Conservation (phyloP, 139 green algal species). For the Chlorella sorokiniana region DNA sequence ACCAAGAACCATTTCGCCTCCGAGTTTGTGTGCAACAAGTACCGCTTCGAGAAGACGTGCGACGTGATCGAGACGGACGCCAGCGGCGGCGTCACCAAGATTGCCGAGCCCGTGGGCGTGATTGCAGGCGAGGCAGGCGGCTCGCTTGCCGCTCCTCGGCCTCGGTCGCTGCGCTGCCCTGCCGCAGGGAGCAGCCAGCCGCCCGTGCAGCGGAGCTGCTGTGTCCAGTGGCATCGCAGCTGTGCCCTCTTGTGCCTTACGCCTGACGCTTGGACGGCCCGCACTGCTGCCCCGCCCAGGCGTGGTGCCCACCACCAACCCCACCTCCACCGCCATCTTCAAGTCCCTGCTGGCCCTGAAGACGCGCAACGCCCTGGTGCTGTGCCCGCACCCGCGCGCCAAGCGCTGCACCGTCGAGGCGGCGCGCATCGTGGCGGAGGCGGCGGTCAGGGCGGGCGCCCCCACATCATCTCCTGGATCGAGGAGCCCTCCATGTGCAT, state of each 20-base stretch:
- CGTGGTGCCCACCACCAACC: conserved; percentile 75
- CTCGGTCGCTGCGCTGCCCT: neutral
- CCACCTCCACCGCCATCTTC: conserved; percentile 63
- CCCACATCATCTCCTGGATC: conserved; percentile 70
- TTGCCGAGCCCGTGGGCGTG: conserved; percentile 67
- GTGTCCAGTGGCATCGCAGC: neutral
- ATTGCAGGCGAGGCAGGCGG: conserved; percentile 57
- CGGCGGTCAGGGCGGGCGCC: conserved; percentile 65
- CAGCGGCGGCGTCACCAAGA: conserved; percentile 50
- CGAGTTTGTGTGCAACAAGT: conserved; percentile 83
- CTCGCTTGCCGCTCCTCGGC: no score
- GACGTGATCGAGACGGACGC: conserved; percentile 65
- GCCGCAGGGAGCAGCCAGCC: no score
- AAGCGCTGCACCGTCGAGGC: conserved; percentile 61
- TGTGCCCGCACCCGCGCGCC: conserved; percentile 70
- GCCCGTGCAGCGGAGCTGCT: no score
- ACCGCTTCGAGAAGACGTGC: conserved; percentile 61
- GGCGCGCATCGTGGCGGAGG: conserved; percentile 65
- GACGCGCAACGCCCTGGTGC: conserved; percentile 72
- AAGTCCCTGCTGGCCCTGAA: conserved; percentile 71
- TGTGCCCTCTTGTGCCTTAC: neutral
- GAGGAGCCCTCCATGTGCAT: conserved; percentile 60
- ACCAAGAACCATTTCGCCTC: conserved; percentile 79
- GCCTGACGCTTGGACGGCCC: neutral
- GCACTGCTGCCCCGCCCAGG: conserved; percentile 21